Conservation (phyloP, 1,284 basidiomycete genomes). For the Malassezia cuniculi region DNA sequence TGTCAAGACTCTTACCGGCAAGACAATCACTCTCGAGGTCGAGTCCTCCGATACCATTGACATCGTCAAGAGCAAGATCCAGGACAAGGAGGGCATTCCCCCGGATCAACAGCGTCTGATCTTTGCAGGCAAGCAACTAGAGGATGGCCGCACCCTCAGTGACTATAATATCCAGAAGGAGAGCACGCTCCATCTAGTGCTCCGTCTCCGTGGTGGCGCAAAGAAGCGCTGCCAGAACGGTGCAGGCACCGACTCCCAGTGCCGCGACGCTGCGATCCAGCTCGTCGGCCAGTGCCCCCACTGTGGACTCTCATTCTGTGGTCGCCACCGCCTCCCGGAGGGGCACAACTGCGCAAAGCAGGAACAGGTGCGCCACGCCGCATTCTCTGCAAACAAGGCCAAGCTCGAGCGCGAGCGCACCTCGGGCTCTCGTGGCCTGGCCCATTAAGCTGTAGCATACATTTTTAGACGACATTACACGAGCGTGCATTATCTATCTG, state of each 20-base stretch:
- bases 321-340: conserved; percentile 41
- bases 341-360: conserved; percentile 39
- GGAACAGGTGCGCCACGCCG: conserved; percentile 36
- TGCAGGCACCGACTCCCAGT: conserved; percentile 34
- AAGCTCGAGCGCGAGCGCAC: conserved; percentile 43
- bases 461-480: too few relatives aligned
- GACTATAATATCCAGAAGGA: conserved; percentile 69
- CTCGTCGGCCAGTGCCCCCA: conserved; percentile 44
- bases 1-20: conserved; percentile 44
- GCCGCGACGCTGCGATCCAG: conserved; percentile 43
- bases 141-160: conserved; percentile 48
- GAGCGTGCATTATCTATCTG: too few relatives aligned
- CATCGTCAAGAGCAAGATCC: conserved; percentile 47
- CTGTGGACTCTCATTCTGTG: conserved; percentile 41
- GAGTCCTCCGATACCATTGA: conserved; percentile 73
- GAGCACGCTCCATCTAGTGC: conserved; percentile 40
- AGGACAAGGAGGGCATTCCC: conserved; percentile 60
- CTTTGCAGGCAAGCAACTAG: conserved; percentile 93
- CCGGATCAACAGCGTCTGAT: conserved; percentile 94
- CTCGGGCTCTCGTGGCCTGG: conserved; percentile 34
- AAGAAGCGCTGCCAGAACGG: conserved; percentile 43
- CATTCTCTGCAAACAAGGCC: conserved; percentile 42
- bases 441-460: conserved; percentile 19
- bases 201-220: conserved; percentile 38
- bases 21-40: conserved; percentile 46